Percentiles rank a stretch among this genome's conserved stretches.
Conservation (phyloP, 2,329 filamentous ascomycete genomes). For the Xylariaceae sp. region DNA sequence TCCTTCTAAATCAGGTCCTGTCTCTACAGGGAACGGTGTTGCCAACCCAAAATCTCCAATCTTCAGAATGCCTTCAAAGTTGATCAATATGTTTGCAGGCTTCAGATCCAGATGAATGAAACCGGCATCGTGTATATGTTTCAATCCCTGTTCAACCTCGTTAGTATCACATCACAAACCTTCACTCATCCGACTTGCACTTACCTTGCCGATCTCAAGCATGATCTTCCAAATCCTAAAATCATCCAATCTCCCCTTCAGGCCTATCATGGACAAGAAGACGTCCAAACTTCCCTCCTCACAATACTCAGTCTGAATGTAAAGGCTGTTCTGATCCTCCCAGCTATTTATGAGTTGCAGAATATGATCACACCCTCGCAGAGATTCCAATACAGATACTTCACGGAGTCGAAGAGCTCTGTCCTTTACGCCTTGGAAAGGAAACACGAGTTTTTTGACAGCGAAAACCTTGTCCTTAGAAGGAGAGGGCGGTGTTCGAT, state of each 20-base stretch:
- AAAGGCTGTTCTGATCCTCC: slow-evolving; percentile 83
- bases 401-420: slow-evolving; percentile 84
- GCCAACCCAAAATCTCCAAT: slow-evolving; percentile 88
- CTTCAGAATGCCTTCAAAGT: slow-evolving; percentile 79
- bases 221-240: slow-evolving; percentile 99
- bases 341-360: slow-evolving; percentile 83
- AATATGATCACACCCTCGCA: slow-evolving; percentile 82
- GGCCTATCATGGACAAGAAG: slow-evolving; percentile 81
- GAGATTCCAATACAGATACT: slow-evolving; percentile 74
- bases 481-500: slow-evolving; percentile 55
- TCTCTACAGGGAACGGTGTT: slow-evolving; percentile 73
- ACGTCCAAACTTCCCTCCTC: slow-evolving; percentile 89
- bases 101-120: slow-evolving; percentile 87
- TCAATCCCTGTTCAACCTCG: slow-evolving; percentile 67
- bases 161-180: slow-evolving; percentile 32
- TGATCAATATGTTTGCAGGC: slow-evolving; percentile 81
- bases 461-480: slow-evolving; percentile 72
- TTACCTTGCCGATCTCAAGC: slow-evolving; percentile 79
- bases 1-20: slow-evolving; percentile 84
- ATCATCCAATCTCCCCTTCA: slow-evolving; percentile 86
- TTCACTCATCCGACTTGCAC: slow-evolving; percentile 37
- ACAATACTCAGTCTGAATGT: slow-evolving; percentile 97
- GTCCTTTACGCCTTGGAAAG: slow-evolving; percentile 77
- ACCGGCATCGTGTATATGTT: slow-evolving; percentile 85
- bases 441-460: slow-evolving; percentile 88